These are phyloP conservation scores for Ascobolus immersus DNA, from an alignment of 495 filamentous ascomycete species.

Conservation along the genomic window DNA sequence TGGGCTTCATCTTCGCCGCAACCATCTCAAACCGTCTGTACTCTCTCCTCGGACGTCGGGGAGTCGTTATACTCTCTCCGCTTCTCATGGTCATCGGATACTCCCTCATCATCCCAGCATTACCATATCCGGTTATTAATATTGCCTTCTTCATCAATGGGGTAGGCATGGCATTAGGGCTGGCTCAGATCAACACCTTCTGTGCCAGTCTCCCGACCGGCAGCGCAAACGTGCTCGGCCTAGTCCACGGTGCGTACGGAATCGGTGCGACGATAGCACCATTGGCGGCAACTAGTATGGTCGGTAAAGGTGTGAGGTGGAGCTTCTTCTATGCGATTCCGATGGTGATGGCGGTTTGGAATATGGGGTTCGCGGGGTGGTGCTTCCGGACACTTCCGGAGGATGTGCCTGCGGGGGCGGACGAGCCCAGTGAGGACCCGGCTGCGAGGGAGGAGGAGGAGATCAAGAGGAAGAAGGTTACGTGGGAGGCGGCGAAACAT, in stretches of 20 bases:
- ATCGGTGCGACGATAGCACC: conserved; percentile 44
- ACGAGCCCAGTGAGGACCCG: conserved; percentile 4
- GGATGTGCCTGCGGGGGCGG: not conserved
- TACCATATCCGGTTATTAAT: conserved; percentile 41
- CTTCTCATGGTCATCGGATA: conserved; percentile 26
- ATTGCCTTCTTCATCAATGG: conserved; percentile 40
- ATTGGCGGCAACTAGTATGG: conserved; percentile 41
- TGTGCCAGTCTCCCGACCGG: conserved; percentile 38
- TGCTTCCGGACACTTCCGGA: conserved; percentile 27
- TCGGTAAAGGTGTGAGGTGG: conserved; percentile 27
- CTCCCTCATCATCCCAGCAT: conserved; percentile 32
- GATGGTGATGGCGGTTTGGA: conserved; percentile 27
- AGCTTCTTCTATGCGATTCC: conserved; percentile 32
- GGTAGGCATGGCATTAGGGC: conserved; percentile 31
- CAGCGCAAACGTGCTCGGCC: conserved; percentile 35
- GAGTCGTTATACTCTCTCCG: conserved; percentile 30
- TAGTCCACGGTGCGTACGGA: conserved; percentile 44
- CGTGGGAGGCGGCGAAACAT: conserved; percentile 13
- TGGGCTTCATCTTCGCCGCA: conserved; percentile 50
- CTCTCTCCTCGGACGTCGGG: conserved; percentile 35
- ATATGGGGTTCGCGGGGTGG: conserved; percentile 26
- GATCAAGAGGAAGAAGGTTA: conserved; percentile 4
- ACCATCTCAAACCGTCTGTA: conserved; percentile 31
- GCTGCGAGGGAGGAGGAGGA: not conserved
- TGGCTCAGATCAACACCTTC: conserved; percentile 55